These are phyloP conservation scores for Golubevia pallescens DNA, from an alignment of 1,284 basidiomycete species.

Conservation along the genomic window DNA sequence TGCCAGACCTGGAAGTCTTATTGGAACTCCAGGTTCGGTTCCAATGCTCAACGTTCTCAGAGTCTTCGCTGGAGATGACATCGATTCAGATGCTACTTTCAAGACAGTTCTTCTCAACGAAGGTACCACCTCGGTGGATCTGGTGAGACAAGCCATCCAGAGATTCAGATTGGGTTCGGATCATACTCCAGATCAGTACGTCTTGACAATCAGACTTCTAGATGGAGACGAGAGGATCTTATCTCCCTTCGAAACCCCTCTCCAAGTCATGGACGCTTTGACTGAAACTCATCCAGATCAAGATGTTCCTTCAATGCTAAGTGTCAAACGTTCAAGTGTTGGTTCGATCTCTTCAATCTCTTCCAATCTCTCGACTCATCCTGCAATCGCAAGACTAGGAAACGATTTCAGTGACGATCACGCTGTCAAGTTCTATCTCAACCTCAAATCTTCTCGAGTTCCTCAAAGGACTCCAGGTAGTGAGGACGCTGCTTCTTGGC, in stretches of 20 bases:
- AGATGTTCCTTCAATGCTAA: slow-evolving; percentile 69
- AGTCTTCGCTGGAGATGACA: slow-evolving; percentile 83
- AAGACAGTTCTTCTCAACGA: slow-evolving; percentile 93
- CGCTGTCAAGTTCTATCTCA: slow-evolving; percentile 92
- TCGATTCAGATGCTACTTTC: slow-evolving; percentile 90
- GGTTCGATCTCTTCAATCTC: slow-evolving; percentile 89
- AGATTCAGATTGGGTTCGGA: slow-evolving; percentile 74
- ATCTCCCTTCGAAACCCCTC: slow-evolving; percentile 75
- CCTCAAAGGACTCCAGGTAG: neutral
- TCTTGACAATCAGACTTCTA: slow-evolving; percentile 87
- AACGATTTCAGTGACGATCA: slow-evolving; percentile 97
- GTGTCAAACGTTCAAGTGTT: slow-evolving; percentile 85
- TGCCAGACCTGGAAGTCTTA: slow-evolving; percentile 47
- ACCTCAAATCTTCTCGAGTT: slow-evolving; percentile 60
- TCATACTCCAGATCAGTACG: slow-evolving; percentile 73
- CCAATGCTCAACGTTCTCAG: slow-evolving; percentile 91
- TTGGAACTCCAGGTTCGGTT: slow-evolving; percentile 68
- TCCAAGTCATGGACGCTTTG: slow-evolving; percentile 83
- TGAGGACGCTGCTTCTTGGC: neutral
- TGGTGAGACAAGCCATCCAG: slow-evolving; percentile 89
- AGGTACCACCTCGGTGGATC: slow-evolving; percentile 79
- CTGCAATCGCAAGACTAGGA: slow-evolving; percentile 86
- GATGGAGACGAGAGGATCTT: slow-evolving; percentile 80
- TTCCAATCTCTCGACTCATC: slow-evolving; percentile 88
- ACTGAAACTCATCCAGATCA: slow-evolving; percentile 68